Evolutionary conservation across 2,329 filamentous ascomycete species (phyloP).

Genomic region (Falciphora oryzae): DNA sequence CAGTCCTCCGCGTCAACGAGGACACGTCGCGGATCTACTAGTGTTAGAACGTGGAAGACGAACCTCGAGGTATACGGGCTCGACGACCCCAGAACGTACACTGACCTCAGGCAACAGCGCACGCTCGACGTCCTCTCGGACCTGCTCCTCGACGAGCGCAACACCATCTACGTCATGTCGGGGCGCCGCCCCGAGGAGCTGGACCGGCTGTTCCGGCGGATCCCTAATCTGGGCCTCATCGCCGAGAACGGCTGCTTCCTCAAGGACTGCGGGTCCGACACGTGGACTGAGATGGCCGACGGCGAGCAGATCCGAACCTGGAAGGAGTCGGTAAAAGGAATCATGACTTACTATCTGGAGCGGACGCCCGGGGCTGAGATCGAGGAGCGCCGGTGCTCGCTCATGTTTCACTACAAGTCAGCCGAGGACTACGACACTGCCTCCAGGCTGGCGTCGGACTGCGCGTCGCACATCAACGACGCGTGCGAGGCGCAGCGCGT

Average conservation of each 20-base stretch:
- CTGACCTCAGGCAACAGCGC: conserved; percentile 40
- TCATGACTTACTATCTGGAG: conserved; percentile 84
- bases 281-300: conserved; percentile 77
- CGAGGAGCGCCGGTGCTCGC: conserved; percentile 84
- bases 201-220: conserved; percentile 75
- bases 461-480: conserved; percentile 92
- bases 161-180: conserved; percentile 92
- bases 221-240: conserved; percentile 80
- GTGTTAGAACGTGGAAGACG: neutral
- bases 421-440: conserved; percentile 73
- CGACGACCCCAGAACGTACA: conserved; percentile 4
- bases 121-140: conserved; percentile 80
- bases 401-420: conserved; percentile 85
- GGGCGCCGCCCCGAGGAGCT: conserved; percentile 82
- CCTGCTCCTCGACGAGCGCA: conserved; percentile 70
- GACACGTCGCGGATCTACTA: neutral
- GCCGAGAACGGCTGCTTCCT: conserved; percentile 94
- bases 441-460: conserved; percentile 76
- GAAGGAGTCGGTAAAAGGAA: conserved; percentile 78
- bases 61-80: neutral
- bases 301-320: conserved; percentile 63
- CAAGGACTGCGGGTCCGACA: conserved; percentile 59
- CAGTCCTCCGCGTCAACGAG: neutral
- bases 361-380: conserved; percentile 83
- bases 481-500: conserved; percentile 79